phyloP scores from a whole-genome alignment of 2,329 filamentous ascomycete species.

The Zarea fungicola region DNA sequence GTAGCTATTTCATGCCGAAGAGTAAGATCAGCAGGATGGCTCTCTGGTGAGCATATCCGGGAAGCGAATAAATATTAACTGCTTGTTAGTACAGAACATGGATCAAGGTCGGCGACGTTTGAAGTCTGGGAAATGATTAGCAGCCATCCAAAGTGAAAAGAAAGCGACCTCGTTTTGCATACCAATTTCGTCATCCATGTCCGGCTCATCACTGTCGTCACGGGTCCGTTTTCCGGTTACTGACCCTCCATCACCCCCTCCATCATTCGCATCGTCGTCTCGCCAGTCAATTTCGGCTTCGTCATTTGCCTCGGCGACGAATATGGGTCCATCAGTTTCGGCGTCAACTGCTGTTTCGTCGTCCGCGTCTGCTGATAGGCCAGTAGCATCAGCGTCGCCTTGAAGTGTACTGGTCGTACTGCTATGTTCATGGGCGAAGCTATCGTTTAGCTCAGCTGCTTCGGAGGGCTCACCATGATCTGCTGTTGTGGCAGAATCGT shows the following conservation, averaged over 20 bases:
- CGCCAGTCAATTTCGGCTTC: conserved; percentile 27
- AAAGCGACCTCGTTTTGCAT: background rate
- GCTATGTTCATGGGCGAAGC: conserved; percentile 16
- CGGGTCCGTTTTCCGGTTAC: conserved; percentile 25
- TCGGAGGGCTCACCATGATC: conserved; percentile 17
- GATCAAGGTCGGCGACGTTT: conserved; percentile 45
- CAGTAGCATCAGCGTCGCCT: conserved; percentile 26
- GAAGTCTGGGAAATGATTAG: conserved; percentile 36
- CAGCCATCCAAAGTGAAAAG: background rate
- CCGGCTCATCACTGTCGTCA: conserved; percentile 24
- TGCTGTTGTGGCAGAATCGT: conserved; percentile 4
- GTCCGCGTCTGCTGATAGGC: conserved; percentile 20
- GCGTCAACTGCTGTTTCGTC: conserved; percentile 18
- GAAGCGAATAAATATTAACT: background rate
- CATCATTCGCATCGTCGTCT: conserved; percentile 22
- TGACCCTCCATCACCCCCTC: conserved; percentile 17
- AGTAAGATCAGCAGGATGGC: too few species aligned
- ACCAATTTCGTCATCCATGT: conserved; percentile 31
- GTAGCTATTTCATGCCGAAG: too few species aligned
- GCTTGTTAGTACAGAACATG: conserved; percentile 9
- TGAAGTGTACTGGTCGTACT: conserved; percentile 29
- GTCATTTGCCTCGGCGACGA: conserved; percentile 17
- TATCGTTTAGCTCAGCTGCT: conserved; percentile 17
- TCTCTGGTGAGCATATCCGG: too few species aligned
- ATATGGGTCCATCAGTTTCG: conserved; percentile 19